phyloP scores from a whole-genome alignment of 495 filamentous ascomycete species.

The Astrocystis sublimbata region DNA sequence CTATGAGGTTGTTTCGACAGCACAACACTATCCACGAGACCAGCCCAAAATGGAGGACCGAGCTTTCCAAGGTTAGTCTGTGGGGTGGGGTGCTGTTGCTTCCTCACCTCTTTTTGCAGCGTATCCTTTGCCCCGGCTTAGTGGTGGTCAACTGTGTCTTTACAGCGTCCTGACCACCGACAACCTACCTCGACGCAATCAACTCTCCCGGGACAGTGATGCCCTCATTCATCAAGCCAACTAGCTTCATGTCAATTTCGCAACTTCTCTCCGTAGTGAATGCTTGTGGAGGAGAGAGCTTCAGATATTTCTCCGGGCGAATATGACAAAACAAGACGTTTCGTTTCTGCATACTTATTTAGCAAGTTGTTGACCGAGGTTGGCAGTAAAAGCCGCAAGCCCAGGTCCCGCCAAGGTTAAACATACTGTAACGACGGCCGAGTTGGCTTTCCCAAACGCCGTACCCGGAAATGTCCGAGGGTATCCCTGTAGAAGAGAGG shows the following conservation, averaged over 20 bases:
- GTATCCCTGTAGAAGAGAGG: constrained; percentile 11
- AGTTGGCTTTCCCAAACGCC: constrained; percentile 6
- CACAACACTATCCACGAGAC: constrained; percentile 2
- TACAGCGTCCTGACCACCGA: no score
- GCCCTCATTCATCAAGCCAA: not conserved
- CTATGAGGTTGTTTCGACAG: constrained; percentile 2
- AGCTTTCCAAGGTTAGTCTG: constrained; percentile 5
- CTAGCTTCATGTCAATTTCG: not conserved
- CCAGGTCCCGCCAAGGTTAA: not conserved
- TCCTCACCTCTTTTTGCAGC: not conserved
- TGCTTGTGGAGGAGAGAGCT: no score
- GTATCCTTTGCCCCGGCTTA: not conserved
- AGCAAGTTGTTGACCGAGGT: not conserved
- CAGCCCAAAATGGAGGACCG: constrained; percentile 11
- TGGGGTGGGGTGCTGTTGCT: constrained; percentile 4
- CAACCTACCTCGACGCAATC: not conserved
- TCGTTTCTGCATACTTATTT: not conserved
- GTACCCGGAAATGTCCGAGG: constrained; percentile 20
- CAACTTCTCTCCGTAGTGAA: not conserved
- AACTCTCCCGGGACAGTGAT: not conserved
- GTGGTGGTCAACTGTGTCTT: not conserved
- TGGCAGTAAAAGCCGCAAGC: not conserved
- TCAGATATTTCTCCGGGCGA: no score
- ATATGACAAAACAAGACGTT: not conserved
- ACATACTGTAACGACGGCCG: not conserved